These are phyloP conservation scores for Fusarium mexicanum DNA, from an alignment of 2,329 filamentous ascomycete species.

Conservation along the genomic window DNA sequence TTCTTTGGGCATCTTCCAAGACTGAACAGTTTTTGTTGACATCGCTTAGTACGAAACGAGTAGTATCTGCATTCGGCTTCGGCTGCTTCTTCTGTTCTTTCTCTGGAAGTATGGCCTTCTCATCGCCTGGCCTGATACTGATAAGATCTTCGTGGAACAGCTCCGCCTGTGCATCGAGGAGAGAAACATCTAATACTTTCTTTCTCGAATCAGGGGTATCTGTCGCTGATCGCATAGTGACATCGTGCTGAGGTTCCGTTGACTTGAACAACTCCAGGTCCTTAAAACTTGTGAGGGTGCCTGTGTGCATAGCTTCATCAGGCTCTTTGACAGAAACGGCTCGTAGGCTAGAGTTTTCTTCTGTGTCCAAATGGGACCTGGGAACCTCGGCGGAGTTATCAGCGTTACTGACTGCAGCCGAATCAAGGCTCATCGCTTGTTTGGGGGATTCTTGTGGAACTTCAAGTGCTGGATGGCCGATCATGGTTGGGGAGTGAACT, in stretches of 20 bases:
- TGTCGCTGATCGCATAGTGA: background rate
- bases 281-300: background rate
- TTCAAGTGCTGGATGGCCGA: background rate
- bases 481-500: background rate
- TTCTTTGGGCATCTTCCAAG: background rate
- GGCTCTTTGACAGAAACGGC: background rate
- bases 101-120: background rate
- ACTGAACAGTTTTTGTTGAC: background rate
- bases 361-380: background rate
- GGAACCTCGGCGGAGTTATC: background rate
- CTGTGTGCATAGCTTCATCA: background rate
- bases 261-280: background rate
- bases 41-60: background rate
- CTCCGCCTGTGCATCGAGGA: background rate
- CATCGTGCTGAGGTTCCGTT: background rate
- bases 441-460: background rate
- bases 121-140: background rate
- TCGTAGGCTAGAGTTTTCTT: background rate
- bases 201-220: background rate
- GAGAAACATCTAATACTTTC: background rate
- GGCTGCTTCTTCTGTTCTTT: constrained; percentile 34
- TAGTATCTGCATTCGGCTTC: background rate
- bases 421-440: background rate
- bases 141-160: background rate
- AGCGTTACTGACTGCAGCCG: background rate